Evolutionary conservation across 129 eudicot species (phyloP).

Genomic region (Rutidosis leptorrhynchoides): DNA sequence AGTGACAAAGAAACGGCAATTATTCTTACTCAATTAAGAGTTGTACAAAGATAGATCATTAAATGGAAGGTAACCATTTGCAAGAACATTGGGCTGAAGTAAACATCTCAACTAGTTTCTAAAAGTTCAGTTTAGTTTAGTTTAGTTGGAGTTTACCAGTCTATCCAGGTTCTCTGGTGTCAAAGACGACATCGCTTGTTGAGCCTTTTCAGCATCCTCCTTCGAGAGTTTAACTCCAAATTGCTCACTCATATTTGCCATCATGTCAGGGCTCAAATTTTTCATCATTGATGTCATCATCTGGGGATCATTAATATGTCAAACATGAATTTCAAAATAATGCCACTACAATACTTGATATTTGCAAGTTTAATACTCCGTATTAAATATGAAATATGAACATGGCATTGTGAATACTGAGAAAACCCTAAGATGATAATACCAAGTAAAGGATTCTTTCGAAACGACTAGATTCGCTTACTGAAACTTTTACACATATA

Average conservation of each 20-base stretch:
- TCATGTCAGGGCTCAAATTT: conserved; percentile 91
- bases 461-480: neutral
- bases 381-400: neutral
- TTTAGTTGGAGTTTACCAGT: conserved; percentile 58
- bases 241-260: conserved; percentile 92
- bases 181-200: conserved; percentile 91
- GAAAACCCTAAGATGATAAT: neutral
- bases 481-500: neutral
- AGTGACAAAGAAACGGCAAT: too few species aligned
- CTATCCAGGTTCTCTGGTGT: conserved; percentile 78
- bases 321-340: neutral
- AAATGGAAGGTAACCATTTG: too few species aligned
- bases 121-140: neutral
- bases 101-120: neutral
- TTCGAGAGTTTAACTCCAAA: conserved; percentile 78
- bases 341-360: conserved; percentile 3
- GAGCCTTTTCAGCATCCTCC: conserved; percentile 95
- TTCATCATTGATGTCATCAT: conserved; percentile 88
- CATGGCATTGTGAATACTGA: neutral
- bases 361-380: neutral
- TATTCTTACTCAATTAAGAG: too few species aligned
- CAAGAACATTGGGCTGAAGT: too few species aligned
- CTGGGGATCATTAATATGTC: conserved; percentile 40
- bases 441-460: too few species aligned
- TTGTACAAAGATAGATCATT: too few species aligned